Evolutionary conservation across 2,329 filamentous ascomycete genomes (phyloP).

Genomic region (Pseudofabraea citricarpa): DNA sequence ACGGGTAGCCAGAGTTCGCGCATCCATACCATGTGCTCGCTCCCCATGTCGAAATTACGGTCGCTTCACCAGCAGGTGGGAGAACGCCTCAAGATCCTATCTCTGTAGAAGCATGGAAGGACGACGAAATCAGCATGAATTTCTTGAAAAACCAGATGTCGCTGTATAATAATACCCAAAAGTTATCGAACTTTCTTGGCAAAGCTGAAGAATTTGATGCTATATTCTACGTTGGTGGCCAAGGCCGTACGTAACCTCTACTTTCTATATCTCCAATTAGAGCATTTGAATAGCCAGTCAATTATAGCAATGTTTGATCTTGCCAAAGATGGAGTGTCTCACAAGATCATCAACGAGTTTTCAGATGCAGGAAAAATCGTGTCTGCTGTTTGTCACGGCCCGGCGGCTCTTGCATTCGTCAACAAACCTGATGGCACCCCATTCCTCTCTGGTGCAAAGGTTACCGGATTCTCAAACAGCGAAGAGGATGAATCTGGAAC

Average conservation of each 20-base stretch:
- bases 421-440: slow-evolving; percentile 44
- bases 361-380: slow-evolving; percentile 56
- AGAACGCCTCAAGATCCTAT: slow-evolving; percentile 39
- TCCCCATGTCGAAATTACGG: slow-evolving; percentile 32
- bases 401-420: slow-evolving; percentile 56
- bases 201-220: slow-evolving; percentile 47
- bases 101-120: slow-evolving; percentile 37
- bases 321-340: slow-evolving; percentile 48
- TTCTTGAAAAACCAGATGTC: slow-evolving; percentile 42
- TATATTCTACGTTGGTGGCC: slow-evolving; percentile 54
- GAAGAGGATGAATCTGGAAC: slow-evolving; percentile 41
- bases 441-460: slow-evolving; percentile 50
- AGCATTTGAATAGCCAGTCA: too few species aligned
- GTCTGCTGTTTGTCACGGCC: slow-evolving; percentile 65
- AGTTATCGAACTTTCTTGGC: slow-evolving; percentile 40
- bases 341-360: slow-evolving; percentile 59
- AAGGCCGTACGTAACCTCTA: slow-evolving; percentile 51
- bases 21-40: slow-evolving; percentile 41
- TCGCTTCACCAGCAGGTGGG: slow-evolving; percentile 40
- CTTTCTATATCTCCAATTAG: too few species aligned
- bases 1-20: slow-evolving; percentile 40
- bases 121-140: slow-evolving; percentile 30
- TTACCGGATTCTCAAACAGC: slow-evolving; percentile 54
- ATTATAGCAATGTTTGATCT: slow-evolving; percentile 35
- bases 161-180: slow-evolving; percentile 50